A percentile compares a stretch with the other conserved stretches of the same genome.
phyloP scores from a whole-genome alignment of 1,139 yeast species.

The Blastobotrys niveus region DNA sequence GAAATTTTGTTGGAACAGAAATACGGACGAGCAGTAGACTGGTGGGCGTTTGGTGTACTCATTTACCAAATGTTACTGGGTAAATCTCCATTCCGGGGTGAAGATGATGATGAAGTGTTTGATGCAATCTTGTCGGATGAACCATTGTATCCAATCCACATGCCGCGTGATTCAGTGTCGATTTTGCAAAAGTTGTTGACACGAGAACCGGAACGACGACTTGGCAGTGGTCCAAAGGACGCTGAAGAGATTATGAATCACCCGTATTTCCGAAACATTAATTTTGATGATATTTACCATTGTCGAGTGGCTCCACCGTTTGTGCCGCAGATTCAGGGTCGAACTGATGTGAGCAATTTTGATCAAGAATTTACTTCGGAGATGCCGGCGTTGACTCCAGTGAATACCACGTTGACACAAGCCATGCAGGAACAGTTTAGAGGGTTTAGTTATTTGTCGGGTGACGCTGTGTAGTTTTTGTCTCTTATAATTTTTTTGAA shows the following conservation, averaged over 20 bases:
- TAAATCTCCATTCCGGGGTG: slow-evolving; percentile 96
- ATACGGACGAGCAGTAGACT: slow-evolving; percentile 90
- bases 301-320: slow-evolving; percentile 65
- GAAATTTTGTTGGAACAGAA: slow-evolving; percentile 90
- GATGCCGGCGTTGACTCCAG: slow-evolving; percentile 92
- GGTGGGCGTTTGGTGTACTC: slow-evolving; percentile 99
- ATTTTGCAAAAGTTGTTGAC: slow-evolving; percentile 85
- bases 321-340: slow-evolving; percentile 72
- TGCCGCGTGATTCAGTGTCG: slow-evolving; percentile 96
- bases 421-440: slow-evolving; percentile 94
- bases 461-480: slow-evolving; percentile 37
- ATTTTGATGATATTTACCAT: slow-evolving; percentile 78
- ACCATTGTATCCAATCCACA: slow-evolving; percentile 94
- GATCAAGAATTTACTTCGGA: slow-evolving; percentile 94
- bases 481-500: too few species aligned
- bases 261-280: slow-evolving; percentile 82
- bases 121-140: slow-evolving; percentile 97
- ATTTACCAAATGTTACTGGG: slow-evolving; percentile 93
- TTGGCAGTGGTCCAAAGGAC: slow-evolving; percentile 83
- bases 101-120: slow-evolving; percentile 96
- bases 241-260: slow-evolving; percentile 94
- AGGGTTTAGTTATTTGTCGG: slow-evolving; percentile 88
- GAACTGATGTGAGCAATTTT: slow-evolving; percentile 87
- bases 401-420: slow-evolving; percentile 77
- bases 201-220: slow-evolving; percentile 75